Percentiles rank a stretch among this genome's conserved stretches.
Evolutionary conservation across 495 filamentous ascomycete species (phyloP).

Genomic region (Xylaria grammica): DNA sequence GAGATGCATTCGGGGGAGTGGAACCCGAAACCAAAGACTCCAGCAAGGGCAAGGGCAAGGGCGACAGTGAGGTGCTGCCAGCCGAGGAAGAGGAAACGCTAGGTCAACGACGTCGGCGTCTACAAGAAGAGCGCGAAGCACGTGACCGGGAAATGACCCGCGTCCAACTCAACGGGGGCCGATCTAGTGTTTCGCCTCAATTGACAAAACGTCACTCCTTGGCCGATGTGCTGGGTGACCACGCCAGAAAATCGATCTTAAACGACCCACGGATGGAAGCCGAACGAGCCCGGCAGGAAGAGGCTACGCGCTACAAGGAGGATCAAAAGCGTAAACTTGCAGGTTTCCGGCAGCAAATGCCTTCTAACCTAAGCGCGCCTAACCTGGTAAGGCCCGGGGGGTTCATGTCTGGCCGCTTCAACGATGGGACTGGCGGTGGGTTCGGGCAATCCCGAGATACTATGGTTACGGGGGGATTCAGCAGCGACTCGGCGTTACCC

Average conservation of each 20-base stretch:
- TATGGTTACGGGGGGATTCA: slow-evolving; percentile 30
- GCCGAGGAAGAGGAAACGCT: slow-evolving; percentile 83
- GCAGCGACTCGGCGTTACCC: slow-evolving; percentile 10
- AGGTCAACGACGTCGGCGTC: slow-evolving; percentile 78
- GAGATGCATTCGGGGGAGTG: slow-evolving; percentile 50
- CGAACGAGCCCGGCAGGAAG: slow-evolving; percentile 37
- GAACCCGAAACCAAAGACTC: slow-evolving; percentile 34
- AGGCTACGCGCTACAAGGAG: slow-evolving; percentile 36
- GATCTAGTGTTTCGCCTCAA: slow-evolving; percentile 13
- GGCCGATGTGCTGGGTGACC: slow-evolving; percentile 33
- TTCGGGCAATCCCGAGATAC: slow-evolving; percentile 31
- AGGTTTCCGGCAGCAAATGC: slow-evolving; percentile 48
- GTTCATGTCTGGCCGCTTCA: slow-evolving; percentile 57
- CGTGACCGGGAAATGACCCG: slow-evolving; percentile 50
- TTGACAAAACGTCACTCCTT: slow-evolving; percentile 37
- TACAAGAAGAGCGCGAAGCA: slow-evolving; percentile 74
- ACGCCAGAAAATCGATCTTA: slow-evolving; percentile 24
- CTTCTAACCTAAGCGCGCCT: slow-evolving; percentile 36
- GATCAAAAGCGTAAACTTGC: slow-evolving; percentile 49
- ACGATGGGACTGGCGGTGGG: slow-evolving; percentile 53
- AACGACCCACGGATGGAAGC: slow-evolving; percentile 31
- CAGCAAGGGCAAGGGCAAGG: slow-evolving; percentile 40
- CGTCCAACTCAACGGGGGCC: slow-evolving; percentile 19
- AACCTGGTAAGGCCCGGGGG: slow-evolving; percentile 45
- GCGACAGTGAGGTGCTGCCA: slow-evolving; percentile 37